Base-by-base conservation (phyloP, 1,284 basidiomycete species). In the Trichosporon sp. region DNA sequence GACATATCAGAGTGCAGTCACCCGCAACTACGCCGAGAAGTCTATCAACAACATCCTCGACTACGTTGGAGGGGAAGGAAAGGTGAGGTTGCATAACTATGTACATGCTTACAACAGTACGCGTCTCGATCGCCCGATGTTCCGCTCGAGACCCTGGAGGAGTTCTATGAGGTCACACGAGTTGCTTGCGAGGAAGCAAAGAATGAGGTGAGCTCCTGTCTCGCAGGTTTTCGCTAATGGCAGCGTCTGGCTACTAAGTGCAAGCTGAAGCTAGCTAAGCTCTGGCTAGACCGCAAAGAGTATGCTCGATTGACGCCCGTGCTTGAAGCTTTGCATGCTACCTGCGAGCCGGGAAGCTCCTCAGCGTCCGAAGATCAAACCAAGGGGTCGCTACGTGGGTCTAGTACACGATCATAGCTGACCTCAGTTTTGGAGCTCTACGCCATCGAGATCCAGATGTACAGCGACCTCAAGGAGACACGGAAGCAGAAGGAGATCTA, bases 401-500 rank as follows among this genome's bases (percentile, higher is more conserved):
- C 29, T 8, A 7, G 10, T 2, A 11, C 5, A 13, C 10, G 23
- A 21, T 1, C 4, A 5, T 8, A 57, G 59, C 61, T 71, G 46
- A 70, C 59, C 6, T 3, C 58, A 80, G 80, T 99, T 16, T 86
- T 99, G n/a, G 96, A 99, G 81, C 92, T 99, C 56, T 97, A 97
- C 74, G 95, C 96, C 0, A 87, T 98, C 56, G 95, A 99, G 80
- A 99, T 99, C 62, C 95, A 98, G 77, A 99, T 99, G 96, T 94
- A 98, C 81, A 95, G 94, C 71, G 94, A 97, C 80, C 90, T 89
- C 70, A 88, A 90, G 73, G 96, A 99, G 77, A 90, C 88, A 81
- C 94, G 95, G 82, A 97, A 96, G 79, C 85, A 98, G 59, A 96
- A 98, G 92, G 92, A 97, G 80, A 96, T 98, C 60, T 99, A 99